Evolutionary conservation across 2,329 filamentous ascomycete species (phyloP).

Genomic region (Phialemoniopsis sp.): DNA sequence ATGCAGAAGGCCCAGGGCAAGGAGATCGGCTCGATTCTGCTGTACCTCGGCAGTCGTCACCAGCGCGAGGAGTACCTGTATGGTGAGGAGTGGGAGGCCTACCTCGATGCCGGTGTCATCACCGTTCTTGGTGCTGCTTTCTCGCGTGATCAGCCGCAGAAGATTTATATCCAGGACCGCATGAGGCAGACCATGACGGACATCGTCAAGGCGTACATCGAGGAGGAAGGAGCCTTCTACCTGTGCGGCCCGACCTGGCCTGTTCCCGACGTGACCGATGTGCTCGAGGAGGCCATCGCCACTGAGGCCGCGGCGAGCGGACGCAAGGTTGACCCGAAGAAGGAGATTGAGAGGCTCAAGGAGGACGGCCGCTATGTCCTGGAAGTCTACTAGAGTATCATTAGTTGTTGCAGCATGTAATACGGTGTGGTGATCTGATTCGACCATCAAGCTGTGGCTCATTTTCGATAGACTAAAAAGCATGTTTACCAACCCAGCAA

Average conservation of each 20-base stretch:
- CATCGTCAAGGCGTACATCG: slow-evolving; percentile 81
- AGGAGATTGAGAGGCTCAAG: slow-evolving; percentile 97
- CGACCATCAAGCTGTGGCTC: too few species aligned
- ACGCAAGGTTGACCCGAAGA: slow-evolving; percentile 79
- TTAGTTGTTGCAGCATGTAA: neutral
- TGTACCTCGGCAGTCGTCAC: slow-evolving; percentile 96
- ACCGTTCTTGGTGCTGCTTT: slow-evolving; percentile 92
- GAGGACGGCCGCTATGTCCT: slow-evolving; percentile 91
- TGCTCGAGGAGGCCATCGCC: slow-evolving; percentile 88
- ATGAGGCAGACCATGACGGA: slow-evolving; percentile 86
- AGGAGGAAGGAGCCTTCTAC: slow-evolving; percentile 90
- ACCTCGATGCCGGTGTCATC: slow-evolving; percentile 91
- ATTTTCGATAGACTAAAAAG: too few species aligned
- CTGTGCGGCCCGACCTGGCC: slow-evolving; percentile 98
- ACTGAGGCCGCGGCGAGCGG: slow-evolving; percentile 64
- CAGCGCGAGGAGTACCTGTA: slow-evolving; percentile 98
- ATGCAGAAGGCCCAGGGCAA: slow-evolving; percentile 98
- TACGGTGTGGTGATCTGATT: too few species aligned
- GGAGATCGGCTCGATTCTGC: slow-evolving; percentile 84
- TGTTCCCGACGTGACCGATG: slow-evolving; percentile 91
- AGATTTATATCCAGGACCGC: slow-evolving; percentile 99
- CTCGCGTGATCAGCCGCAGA: slow-evolving; percentile 92
- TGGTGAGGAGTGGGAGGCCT: slow-evolving; percentile 98
- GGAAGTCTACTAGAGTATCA: slow-evolving; percentile 74
- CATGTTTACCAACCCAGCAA: too few species aligned